Percentiles rank a stretch among this genome's conserved stretches.
Evolutionary conservation across 1,139 yeast genomes (phyloP).

Genomic region (Yamadazyma aaseri): DNA sequence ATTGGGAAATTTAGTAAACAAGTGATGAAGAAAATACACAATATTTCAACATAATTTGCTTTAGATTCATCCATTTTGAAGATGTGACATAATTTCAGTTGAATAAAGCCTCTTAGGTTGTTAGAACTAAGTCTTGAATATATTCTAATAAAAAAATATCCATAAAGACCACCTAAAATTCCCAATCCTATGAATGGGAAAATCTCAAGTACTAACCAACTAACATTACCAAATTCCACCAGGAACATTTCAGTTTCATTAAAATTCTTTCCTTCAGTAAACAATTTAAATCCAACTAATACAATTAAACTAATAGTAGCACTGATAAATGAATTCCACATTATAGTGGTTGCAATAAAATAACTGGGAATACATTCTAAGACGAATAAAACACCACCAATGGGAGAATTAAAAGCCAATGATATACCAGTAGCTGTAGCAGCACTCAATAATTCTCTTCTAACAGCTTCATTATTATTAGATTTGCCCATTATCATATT

Average conservation of each 20-base stretch:
- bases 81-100: conserved; percentile 18
- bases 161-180: conserved; percentile 65
- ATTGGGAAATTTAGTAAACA: conserved; percentile 56
- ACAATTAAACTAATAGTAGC: conserved; percentile 73
- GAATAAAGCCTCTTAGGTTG: conserved; percentile 20
- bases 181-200: conserved; percentile 71
- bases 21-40: conserved; percentile 48
- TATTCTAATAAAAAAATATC: conserved; percentile 50
- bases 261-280: conserved; percentile 54
- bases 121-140: conserved; percentile 35
- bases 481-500: conserved; percentile 35
- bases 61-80: conserved; percentile 14
- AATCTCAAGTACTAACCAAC: conserved; percentile 71
- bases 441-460: conserved; percentile 70
- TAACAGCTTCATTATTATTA: conserved; percentile 49
- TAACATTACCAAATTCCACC: conserved; percentile 64
- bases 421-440: conserved; percentile 94
- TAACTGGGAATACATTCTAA: conserved; percentile 70
- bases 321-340: conserved; percentile 83
- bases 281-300: conserved; percentile 54
- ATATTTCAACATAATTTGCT: conserved; percentile 46
- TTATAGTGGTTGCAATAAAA: conserved; percentile 58
- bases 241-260: conserved; percentile 58
- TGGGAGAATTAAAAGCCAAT: conserved; percentile 91
- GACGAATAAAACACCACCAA: conserved; percentile 89